Evolutionary conservation across 345 rosid species (phyloP), one percentile per base, ranked within the genome.

Genomic region (Bretschneidera sinensis): DNA sequence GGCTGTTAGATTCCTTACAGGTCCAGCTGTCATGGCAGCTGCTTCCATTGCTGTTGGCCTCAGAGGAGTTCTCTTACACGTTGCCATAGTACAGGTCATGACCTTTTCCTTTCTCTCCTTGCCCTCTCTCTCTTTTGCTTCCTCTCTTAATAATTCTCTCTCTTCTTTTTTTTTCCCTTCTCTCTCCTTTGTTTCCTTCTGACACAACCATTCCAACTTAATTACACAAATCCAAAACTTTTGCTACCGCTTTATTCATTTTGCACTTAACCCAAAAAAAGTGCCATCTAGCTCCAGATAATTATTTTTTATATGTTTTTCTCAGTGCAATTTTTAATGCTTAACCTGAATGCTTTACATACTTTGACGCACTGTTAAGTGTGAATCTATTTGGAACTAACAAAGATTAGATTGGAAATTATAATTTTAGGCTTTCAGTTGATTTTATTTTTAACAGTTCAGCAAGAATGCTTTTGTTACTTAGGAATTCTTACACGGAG

Each of bases 11-110:
- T 94, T 94, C 91, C 70, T 94, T 66, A 67, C 82, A 73, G 99
- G 99, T 43, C 99, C 99, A 63, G 99, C 97, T 74, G 91, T 91
- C 63, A 94, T 94, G 99, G 79, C 87, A 55, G 96, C 95, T 22
- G 97, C 97, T 78, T 94, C 99, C 55, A 76, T 83, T 61, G 91
- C 82, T 73, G 92, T 94, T 68, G 97, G 97, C 48, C 88, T 94
- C 60, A 79, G 78, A 51, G 99, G 95, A 24, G 76, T 66, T 55
- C 99, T 94, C 62, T 80, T 94, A 65, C 97, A 76, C 70, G 84
- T 94, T 57, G 99, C 99, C 68, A 91, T 90, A 70, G 92, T 94
- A 10, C 99, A 94, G 95, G 99, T 94, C 69, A 23, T n/a, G n/a
- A n/a, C n/a, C n/a, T n/a, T n/a, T n/a, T n/a, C n/a, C n/a, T n/a